A percentile compares a stretch with the other conserved stretches of the same genome.
Evolutionary conservation across 768 basidiomycete species (phyloP).

Genomic region (Rhizopogon rudus): DNA sequence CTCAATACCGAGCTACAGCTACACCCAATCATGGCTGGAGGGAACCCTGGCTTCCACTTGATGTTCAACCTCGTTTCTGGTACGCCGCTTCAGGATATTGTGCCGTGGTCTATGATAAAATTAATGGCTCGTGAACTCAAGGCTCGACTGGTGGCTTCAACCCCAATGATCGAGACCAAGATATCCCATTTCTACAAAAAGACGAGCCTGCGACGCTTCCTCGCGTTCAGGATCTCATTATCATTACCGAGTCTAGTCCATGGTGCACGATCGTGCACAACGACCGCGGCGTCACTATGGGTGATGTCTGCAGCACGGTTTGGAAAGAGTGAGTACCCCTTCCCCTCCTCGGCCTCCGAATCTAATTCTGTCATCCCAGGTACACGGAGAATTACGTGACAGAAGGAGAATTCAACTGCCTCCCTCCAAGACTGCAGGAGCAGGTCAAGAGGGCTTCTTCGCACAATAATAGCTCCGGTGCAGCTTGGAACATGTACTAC

Average conservation of each 20-base stretch:
- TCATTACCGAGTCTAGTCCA: slow-evolving; percentile 59
- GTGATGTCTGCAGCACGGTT: slow-evolving; percentile 66
- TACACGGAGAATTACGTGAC: slow-evolving; percentile 68
- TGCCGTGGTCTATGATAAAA: not conserved
- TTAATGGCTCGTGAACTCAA: slow-evolving; percentile 12
- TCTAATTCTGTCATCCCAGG: slow-evolving; percentile 30
- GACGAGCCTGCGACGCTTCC: slow-evolving; percentile 70
- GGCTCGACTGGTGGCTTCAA: slow-evolving; percentile 64
- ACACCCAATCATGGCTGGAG: slow-evolving; percentile 64
- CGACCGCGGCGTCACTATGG: slow-evolving; percentile 67
- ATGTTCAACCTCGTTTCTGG: slow-evolving; percentile 70
- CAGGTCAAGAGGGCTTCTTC: slow-evolving; percentile 60
- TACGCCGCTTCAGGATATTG: slow-evolving; percentile 18
- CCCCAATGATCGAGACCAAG: slow-evolving; percentile 50
- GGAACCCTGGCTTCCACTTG: slow-evolving; percentile 48
- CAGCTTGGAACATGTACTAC: slow-evolving; percentile 42
- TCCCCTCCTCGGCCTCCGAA: not conserved
- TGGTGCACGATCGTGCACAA: slow-evolving; percentile 79
- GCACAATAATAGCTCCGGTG: slow-evolving; percentile 25
- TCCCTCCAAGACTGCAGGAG: slow-evolving; percentile 65
- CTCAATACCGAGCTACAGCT: slow-evolving; percentile 65
- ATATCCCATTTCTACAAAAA: slow-evolving; percentile 47
- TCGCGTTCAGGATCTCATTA: slow-evolving; percentile 51
- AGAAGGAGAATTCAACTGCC: slow-evolving; percentile 55
- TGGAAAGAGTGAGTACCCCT: slow-evolving; percentile 63